phyloP scores from a whole-genome alignment of 1,139 yeast species.

The Magnusiomyces paraingens region DNA sequence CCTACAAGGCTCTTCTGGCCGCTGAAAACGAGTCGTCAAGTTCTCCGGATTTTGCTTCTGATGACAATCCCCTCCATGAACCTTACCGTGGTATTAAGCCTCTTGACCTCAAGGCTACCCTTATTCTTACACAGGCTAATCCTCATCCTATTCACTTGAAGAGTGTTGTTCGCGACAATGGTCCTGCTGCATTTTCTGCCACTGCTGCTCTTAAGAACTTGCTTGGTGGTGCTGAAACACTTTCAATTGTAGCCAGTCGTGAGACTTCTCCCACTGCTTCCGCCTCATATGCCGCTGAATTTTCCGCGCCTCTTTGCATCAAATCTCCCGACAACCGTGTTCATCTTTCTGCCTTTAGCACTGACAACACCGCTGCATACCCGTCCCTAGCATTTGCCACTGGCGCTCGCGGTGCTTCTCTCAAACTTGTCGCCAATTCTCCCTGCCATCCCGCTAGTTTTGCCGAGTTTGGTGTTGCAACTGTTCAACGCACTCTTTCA shows the following conservation, averaged over 20 bases:
- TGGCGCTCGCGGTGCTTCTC: constrained; percentile 3
- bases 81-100: constrained; percentile 13
- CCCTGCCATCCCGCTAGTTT: constrained; percentile 11
- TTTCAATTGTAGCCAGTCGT: constrained; percentile 67
- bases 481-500: constrained; percentile 22
- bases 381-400: constrained; percentile 6
- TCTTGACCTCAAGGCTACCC: constrained; percentile 21
- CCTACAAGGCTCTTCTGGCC: constrained; percentile 19
- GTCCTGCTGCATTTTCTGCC: constrained; percentile 48
- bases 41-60: constrained; percentile 6
- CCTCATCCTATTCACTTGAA: constrained; percentile 75
- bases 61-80: constrained; percentile 16
- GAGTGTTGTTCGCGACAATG: constrained; percentile 92
- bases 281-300: constrained; percentile 41
- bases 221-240: constrained; percentile 82
- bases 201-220: constrained; percentile 56
- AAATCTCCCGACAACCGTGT: constrained; percentile 13
- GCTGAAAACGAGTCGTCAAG: not conserved
- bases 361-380: constrained; percentile 1
- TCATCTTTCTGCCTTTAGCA: constrained; percentile 6
- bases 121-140: constrained; percentile 26
- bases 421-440: constrained; percentile 9
- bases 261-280: constrained; percentile 64
- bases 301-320: constrained; percentile 44
- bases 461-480: constrained; percentile 23